Base-by-base conservation (phyloP, 2,329 filamentous ascomycete genomes). In the Aspergillus amoenus region DNA sequence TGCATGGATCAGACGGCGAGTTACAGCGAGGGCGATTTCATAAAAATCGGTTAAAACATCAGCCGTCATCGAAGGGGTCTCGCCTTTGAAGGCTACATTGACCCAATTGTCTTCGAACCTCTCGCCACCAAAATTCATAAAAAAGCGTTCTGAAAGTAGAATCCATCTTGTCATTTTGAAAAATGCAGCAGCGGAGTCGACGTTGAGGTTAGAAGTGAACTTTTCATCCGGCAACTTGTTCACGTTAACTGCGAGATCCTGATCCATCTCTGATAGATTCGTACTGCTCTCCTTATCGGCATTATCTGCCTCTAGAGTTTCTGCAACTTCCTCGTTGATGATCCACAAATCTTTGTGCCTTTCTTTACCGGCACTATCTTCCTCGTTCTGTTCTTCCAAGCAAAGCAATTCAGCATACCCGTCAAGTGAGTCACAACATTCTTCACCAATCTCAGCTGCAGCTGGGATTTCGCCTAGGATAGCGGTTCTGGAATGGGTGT, bases 21-120 rank as follows among this genome's bases (percentile, higher is more conserved):
- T 93, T 13, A 94, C 63, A 52, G 83, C 88, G 1, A 89, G 70
- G 0, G 83, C 79, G 2, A 96, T 73, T 8, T 83, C 83, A 66
- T 92, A 82, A 44, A 96, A 88, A 64, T 94, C 90, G 5, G 84
- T 81, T n/a, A 95, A 81, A 0, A 89, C 86, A 2, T 90, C 92
- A 6, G 86, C 83, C 63, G 88, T 86, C 21, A 96, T 84, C 0
- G 88, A 85, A 0, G 92, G 92, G 3, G 78, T 78, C 55, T 84
- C 80, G 3, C 66, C 66, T 52, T 71, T 70, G 27, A 82, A 80
- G 18, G 82, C 80, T 7, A 89, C 65, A 40, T 78, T 79, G 34
- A 76, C 78, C 90, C 90, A 95, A 68, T 90, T 92, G 55, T 84
- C 81, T 53, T 85, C 83, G 12, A 79, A 75, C 42, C 82, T 77